phyloP scores from a whole-genome alignment of 2,329 filamentous ascomycete species.

The Berkeleyomyces basicola region DNA sequence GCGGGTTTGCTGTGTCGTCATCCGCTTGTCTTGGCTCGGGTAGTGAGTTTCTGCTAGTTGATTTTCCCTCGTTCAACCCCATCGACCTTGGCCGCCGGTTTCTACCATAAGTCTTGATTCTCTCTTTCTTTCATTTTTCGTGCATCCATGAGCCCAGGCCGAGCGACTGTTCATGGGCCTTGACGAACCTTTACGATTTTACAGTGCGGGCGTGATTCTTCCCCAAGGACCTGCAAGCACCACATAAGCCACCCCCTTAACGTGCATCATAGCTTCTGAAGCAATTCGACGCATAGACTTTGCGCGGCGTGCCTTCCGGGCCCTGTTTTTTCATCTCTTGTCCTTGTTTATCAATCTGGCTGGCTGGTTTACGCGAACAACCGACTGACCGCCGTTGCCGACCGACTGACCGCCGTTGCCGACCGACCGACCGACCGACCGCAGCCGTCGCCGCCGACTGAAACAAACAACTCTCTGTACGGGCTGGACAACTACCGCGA shows the following conservation, averaged over 20 bases:
- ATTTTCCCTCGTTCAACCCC: background rate
- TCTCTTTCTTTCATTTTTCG: background rate
- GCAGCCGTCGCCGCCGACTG: too few species aligned
- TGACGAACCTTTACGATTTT: background rate
- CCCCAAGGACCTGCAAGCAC: background rate
- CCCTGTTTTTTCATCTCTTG: background rate
- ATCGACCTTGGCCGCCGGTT: background rate
- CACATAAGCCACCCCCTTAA: constrained; percentile 2
- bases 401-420: too few species aligned
- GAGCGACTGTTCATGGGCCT: background rate
- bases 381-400: too few species aligned
- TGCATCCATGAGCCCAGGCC: background rate
- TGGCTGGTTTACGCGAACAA: too few species aligned
- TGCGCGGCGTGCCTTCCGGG: background rate
- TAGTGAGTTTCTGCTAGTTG: background rate
- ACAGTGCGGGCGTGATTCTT: background rate
- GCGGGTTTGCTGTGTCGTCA: background rate
- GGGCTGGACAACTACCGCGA: too few species aligned
- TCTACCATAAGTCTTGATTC: background rate
- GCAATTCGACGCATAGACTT: background rate
- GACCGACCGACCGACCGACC: too few species aligned
- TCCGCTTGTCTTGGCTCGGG: background rate
- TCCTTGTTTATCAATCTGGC: background rate
- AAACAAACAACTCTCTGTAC: background rate
- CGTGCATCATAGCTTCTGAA: background rate